Evolutionary conservation across 1,284 basidiomycete genomes (phyloP).

Genomic region (Trametes pubescens): DNA sequence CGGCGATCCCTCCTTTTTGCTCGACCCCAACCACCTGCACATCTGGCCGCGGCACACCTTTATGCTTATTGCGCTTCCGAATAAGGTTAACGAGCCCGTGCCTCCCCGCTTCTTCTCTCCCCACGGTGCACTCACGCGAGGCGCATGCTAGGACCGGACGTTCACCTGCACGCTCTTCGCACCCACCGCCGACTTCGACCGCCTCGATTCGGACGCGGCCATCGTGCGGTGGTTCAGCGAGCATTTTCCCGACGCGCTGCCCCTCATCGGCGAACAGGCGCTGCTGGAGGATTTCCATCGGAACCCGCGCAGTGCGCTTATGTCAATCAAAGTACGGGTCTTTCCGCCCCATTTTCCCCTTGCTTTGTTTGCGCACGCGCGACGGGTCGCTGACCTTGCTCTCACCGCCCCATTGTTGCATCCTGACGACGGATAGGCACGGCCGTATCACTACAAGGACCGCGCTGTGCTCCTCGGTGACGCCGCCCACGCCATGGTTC

Average conservation of each 20-base stretch:
- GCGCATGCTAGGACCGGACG: conserved; percentile 70
- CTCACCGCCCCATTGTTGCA: conserved; percentile 16
- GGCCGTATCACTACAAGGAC: conserved; percentile 91
- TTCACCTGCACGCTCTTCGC: conserved; percentile 96
- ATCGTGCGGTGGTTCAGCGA: conserved; percentile 82
- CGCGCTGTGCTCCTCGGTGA: conserved; percentile 92
- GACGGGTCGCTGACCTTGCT: conserved; percentile 15
- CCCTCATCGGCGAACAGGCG: conserved; percentile 82
- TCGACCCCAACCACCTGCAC: conserved; percentile 96
- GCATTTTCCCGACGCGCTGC: conserved; percentile 90
- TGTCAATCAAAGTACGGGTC: conserved; percentile 85
- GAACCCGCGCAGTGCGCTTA: conserved; percentile 90
- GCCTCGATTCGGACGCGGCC: conserved; percentile 63
- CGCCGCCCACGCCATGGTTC: conserved; percentile 96
- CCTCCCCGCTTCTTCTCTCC: conserved; percentile 37
- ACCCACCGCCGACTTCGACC: conserved; percentile 81
- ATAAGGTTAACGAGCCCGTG: conserved; percentile 68
- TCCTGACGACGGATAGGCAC: conserved; percentile 58
- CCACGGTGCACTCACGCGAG: conserved; percentile 37
- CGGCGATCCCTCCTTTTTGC: conserved; percentile 74
- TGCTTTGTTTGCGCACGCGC: conserved; percentile 6
- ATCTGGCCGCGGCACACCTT: conserved; percentile 99
- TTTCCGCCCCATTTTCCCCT: conserved; percentile 26
- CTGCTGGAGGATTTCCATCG: conserved; percentile 80
- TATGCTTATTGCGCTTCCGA: conserved; percentile 98